Percentiles rank a stretch among this genome's conserved stretches.
These are phyloP conservation scores for Delonix regia DNA, from an alignment of 306 rosid genomes.

Conservation along the genomic window DNA sequence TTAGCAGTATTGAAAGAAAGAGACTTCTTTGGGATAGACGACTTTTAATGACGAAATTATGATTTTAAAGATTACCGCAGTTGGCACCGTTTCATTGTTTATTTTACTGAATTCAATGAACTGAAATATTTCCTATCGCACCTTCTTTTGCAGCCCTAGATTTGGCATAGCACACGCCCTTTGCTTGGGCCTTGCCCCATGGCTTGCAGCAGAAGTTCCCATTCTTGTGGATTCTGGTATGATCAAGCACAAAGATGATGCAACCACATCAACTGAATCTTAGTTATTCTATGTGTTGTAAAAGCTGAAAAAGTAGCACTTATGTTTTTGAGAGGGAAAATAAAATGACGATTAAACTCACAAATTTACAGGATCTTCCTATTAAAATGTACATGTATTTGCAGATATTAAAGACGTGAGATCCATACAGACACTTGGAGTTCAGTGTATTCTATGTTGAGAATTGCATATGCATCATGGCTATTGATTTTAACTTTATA, in stretches of 20 bases:
- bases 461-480: conserved; percentile 34
- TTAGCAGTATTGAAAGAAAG: background rate
- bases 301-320: conserved; percentile 45
- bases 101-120: conserved; percentile 31
- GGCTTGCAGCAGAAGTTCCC: conserved; percentile 99
- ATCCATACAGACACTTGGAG: conserved; percentile 19
- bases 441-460: background rate
- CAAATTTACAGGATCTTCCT: conserved; percentile 38
- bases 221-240: conserved; percentile 97
- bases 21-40: background rate
- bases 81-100: background rate
- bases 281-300: conserved; percentile 44
- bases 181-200: conserved; percentile 98
- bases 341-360: conserved; percentile 48
- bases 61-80: conserved; percentile 9
- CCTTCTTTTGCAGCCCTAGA: conserved; percentile 78
- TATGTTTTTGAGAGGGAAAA: conserved; percentile 37
- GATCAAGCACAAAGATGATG: conserved; percentile 97
- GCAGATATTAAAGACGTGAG: conserved; percentile 33
- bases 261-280: conserved; percentile 73
- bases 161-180: conserved; percentile 98
- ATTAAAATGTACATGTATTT: conserved; percentile 31
- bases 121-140: conserved; percentile 18
- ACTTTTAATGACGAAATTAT: background rate
- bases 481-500: conserved; percentile 19